Evolutionary conservation across 768 basidiomycete genomes (phyloP).

Genomic region (Podaxis sp.): DNA sequence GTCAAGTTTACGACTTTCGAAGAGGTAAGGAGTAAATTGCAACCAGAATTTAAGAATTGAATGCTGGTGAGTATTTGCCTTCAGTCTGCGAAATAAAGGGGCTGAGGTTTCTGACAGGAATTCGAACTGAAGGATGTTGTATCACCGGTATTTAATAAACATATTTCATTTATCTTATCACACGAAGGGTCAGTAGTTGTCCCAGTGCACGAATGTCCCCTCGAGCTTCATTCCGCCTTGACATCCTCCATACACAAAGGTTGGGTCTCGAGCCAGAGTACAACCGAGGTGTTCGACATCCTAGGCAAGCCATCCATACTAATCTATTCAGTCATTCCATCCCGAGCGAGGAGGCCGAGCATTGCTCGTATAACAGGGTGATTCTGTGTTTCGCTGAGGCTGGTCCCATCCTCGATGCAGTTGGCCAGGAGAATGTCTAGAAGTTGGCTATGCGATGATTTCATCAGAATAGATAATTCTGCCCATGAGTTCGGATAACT

Average conservation of each 20-base stretch:
- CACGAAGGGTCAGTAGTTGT: no score
- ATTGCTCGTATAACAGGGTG: slow-evolving; percentile 47
- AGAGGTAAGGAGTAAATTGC: slow-evolving; percentile 17
- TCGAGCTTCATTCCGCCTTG: background rate
- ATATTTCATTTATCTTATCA: background rate
- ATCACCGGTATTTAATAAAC: background rate
- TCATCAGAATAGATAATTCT: background rate
- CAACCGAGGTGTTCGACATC: background rate
- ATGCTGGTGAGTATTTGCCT: background rate
- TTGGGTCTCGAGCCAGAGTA: background rate
- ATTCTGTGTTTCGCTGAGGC: slow-evolving; percentile 40
- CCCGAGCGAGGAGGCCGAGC: slow-evolving; percentile 27
- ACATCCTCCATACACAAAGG: background rate
- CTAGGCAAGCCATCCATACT: background rate
- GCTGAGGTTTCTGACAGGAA: background rate
- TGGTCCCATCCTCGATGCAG: slow-evolving; percentile 59
- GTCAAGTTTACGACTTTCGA: slow-evolving; percentile 20
- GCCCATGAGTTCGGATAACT: slow-evolving; percentile 11
- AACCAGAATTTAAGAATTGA: background rate
- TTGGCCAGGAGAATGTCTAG: slow-evolving; percentile 64
- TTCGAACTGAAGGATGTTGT: background rate
- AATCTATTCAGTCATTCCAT: slow-evolving; percentile 25
- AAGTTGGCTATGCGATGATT: slow-evolving; percentile 42
- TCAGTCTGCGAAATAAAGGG: background rate
- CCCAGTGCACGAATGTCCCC: no score